Base-by-base conservation (phyloP, 1,284 basidiomycete species). In the Marasmius sp. region DNA sequence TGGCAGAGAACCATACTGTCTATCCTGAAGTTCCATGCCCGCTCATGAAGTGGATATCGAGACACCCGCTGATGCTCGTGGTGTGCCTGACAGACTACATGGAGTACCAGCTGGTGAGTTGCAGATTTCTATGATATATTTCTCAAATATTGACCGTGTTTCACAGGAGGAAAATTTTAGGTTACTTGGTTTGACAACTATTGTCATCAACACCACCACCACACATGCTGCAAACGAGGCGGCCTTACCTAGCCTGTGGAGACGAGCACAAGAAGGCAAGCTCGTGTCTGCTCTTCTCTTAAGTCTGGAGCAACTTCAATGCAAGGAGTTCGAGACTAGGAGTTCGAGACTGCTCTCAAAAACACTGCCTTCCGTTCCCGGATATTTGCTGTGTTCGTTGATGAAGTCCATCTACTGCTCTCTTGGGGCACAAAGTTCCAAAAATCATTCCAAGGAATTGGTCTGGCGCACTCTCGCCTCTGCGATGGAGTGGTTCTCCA, bases 31-130 rank as follows among this genome's bases (percentile, higher is more conserved):
- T n/a, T 3, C 43, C 43, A 11, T 5, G 27, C 16, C 20, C 10
- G 8, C 18, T 50, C 45, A 50, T n/a, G 4, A 53, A 41, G 6
- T 51, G 49, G 12, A 63, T 64, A 38, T 62, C 62, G 0, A 22
- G 48, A 7, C 43, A 67, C 41, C 64, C 64, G 10, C 49, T 47
- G 6, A 45, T 63, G 47, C 27, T 64, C 16, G 49, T 60, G 5
- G 59, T 67, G 11, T 65, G 62, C 37, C 66, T 64, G 12, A 65
- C 64, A 16, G 59, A 27, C 6, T 61, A 62, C 20, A 56, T 64
- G 18, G 61, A 59, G 37, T 22, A 60, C 41, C 27, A 54, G 36
- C 18, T 63, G 33, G 59, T 61, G 16, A 43, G 55, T 55, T 37
- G 2, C 27, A n/a, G n/a, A 36, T 53, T 27, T 53, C 3, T 3